Percentiles rank a stretch among this genome's conserved stretches.
Evolutionary conservation across 257 asterid genomes (phyloP).

Genomic region (Plantago ovata): DNA sequence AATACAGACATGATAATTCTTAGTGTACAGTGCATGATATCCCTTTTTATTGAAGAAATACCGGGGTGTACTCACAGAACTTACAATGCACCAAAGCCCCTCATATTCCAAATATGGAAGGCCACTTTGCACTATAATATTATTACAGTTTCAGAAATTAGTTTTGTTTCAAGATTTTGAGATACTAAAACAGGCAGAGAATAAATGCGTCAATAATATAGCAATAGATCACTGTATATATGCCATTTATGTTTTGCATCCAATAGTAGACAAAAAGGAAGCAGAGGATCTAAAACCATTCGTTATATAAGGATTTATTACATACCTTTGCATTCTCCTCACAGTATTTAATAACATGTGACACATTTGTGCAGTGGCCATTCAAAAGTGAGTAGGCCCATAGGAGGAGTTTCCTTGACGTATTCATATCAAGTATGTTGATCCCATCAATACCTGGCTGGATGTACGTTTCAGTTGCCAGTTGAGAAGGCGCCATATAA

Average conservation of each 20-base stretch:
- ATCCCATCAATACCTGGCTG: conserved; percentile 94
- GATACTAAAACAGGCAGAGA: too few species aligned
- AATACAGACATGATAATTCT: too few species aligned
- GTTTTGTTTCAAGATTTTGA: too few species aligned
- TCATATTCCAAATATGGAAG: too few species aligned
- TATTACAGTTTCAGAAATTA: too few species aligned
- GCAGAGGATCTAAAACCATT: conserved; percentile 3
- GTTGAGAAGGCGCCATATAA: conserved; percentile 82
- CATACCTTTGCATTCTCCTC: conserved; percentile 83
- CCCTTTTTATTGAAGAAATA: too few species aligned
- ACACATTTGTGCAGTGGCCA: conserved; percentile 67
- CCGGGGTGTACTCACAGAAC: too few species aligned
- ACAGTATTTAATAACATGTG: conserved; percentile 76
- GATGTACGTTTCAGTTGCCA: conserved; percentile 83
- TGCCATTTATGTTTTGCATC: background rate
- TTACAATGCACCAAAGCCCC: too few species aligned
- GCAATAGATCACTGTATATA: background rate
- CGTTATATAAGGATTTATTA: background rate
- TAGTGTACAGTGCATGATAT: too few species aligned
- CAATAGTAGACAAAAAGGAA: background rate
- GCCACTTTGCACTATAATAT: too few species aligned
- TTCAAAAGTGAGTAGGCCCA: conserved; percentile 93
- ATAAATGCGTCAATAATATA: background rate
- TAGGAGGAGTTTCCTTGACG: conserved; percentile 82
- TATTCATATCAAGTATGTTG: conserved; percentile 90